phyloP scores from a whole-genome alignment of 2,329 filamentous ascomycete genomes.

The Diplodia seriata region DNA sequence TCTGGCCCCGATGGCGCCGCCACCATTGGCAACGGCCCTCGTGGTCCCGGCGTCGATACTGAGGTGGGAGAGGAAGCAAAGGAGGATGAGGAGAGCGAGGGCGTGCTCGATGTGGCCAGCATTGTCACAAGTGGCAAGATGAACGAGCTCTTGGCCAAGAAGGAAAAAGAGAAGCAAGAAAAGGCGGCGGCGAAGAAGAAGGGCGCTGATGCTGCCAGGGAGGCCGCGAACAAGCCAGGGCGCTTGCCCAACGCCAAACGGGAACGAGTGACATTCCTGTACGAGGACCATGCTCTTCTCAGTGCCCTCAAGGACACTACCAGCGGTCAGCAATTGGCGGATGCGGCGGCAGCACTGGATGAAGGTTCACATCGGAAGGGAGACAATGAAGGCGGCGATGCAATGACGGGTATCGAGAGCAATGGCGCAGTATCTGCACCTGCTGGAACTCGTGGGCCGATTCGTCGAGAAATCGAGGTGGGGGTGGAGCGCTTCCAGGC shows the following conservation, averaged over 20 bases:
- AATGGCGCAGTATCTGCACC: slow-evolving; percentile 38
- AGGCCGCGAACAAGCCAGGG: slow-evolving; percentile 66
- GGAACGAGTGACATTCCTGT: slow-evolving; percentile 73
- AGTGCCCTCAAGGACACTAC: slow-evolving; percentile 61
- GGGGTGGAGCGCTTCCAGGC: slow-evolving; percentile 75
- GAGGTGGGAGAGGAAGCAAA: slow-evolving; percentile 60
- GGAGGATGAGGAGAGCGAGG: slow-evolving; percentile 67
- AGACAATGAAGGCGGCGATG: slow-evolving; percentile 44
- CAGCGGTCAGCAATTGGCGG: slow-evolving; percentile 55
- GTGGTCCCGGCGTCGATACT: slow-evolving; percentile 62
- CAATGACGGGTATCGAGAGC: slow-evolving; percentile 39
- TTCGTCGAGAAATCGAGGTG: slow-evolving; percentile 72
- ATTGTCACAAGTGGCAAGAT: slow-evolving; percentile 84
- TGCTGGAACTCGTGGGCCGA: slow-evolving; percentile 40
- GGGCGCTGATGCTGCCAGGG: slow-evolving; percentile 54
- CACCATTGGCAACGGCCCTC: slow-evolving; percentile 54
- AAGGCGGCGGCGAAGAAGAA: slow-evolving; percentile 67
- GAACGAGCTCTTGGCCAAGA: slow-evolving; percentile 81
- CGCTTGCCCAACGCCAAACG: slow-evolving; percentile 76
- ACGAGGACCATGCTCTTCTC: slow-evolving; percentile 69
- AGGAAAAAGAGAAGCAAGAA: slow-evolving; percentile 78
- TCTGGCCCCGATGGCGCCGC: slow-evolving; percentile 53
- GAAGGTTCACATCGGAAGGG: slow-evolving; percentile 52
- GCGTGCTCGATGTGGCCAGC: slow-evolving; percentile 81
- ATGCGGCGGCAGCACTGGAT: slow-evolving; percentile 61